A percentile compares a stretch with the other conserved stretches of the same genome.
phyloP scores from a whole-genome alignment of 2,329 filamentous ascomycete species.

The Ophiocordyceps camponoti-floridani region DNA sequence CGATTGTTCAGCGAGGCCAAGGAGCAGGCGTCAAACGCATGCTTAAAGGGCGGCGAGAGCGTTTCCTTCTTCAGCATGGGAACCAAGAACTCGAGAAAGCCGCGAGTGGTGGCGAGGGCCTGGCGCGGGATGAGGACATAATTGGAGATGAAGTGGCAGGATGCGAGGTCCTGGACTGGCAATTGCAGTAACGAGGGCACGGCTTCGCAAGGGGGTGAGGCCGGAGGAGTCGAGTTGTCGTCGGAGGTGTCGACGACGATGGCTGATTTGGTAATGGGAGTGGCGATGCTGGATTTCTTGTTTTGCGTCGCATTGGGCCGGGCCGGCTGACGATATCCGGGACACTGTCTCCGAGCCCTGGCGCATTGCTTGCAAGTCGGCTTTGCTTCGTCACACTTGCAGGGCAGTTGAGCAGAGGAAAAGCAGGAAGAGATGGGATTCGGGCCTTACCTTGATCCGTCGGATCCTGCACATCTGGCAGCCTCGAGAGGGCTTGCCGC shows the following conservation, averaged over 20 bases:
- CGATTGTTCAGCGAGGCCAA: constrained; percentile 37
- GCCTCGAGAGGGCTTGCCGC: constrained; percentile 44
- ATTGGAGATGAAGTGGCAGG: constrained; percentile 41
- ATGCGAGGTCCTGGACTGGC: constrained; percentile 33
- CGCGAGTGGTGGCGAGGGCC: constrained; percentile 21
- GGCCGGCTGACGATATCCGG: constrained; percentile 53
- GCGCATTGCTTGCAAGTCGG: constrained; percentile 46
- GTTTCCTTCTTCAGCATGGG: constrained; percentile 29
- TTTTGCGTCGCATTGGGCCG: constrained; percentile 39
- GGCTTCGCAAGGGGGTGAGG: constrained; percentile 4
- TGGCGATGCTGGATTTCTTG: neutral
- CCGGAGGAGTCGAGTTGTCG: constrained; percentile 5
- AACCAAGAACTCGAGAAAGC: constrained; percentile 39
- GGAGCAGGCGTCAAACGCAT: constrained; percentile 40
- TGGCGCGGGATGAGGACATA: constrained; percentile 35
- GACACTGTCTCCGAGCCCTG: constrained; percentile 42
- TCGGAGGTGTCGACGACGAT: neutral
- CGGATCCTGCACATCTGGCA: constrained; percentile 58
- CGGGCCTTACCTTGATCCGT: constrained; percentile 43
- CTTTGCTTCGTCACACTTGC: constrained; percentile 46
- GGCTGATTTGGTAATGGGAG: constrained; percentile 10
- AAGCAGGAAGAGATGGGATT: neutral
- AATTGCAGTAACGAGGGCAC: constrained; percentile 17
- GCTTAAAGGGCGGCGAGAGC: constrained; percentile 25
- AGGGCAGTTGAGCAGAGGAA: neutral